phyloP scores from a whole-genome alignment of 306 rosid genomes.

The Vigna radiata region DNA sequence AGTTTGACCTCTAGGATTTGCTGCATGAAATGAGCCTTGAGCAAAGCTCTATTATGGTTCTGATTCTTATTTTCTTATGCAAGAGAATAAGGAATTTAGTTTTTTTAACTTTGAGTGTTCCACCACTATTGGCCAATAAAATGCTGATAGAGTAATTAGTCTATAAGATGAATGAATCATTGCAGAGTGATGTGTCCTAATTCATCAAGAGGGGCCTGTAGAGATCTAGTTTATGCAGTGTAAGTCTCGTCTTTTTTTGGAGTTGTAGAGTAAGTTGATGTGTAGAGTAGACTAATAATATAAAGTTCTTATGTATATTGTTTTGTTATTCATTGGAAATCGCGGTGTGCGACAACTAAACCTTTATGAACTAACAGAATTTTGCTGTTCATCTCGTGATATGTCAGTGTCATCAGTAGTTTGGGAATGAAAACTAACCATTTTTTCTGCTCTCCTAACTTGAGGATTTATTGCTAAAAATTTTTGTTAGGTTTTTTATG shows the following conservation, averaged over 20 bases:
- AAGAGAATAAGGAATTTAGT: not conserved
- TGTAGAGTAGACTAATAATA: not conserved
- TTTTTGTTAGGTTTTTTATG: not conserved
- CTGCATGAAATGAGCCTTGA: constrained; percentile 34
- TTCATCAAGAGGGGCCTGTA: not conserved
- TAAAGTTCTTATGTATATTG: not conserved
- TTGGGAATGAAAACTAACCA: not conserved
- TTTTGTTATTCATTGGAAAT: not conserved
- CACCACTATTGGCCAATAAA: too few species aligned
- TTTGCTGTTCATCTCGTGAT: not conserved
- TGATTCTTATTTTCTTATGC: constrained; percentile 17
- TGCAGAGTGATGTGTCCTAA: not conserved
- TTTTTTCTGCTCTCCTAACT: constrained; percentile 5
- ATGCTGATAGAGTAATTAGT: not conserved
- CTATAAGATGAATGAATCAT: not conserved
- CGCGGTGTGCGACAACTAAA: not conserved
- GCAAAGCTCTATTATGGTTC: constrained; percentile 23
- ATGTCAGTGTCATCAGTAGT: not conserved
- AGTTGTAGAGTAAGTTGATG: not conserved
- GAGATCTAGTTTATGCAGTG: not conserved
- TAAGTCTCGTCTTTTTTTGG: not conserved
- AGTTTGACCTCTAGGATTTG: constrained; percentile 39
- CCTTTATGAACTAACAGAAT: not conserved
- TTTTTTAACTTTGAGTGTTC: not conserved
- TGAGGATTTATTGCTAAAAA: not conserved